These are phyloP conservation scores for Biancaea sappan DNA, from an alignment of 306 rosid species.

Conservation along the genomic window DNA sequence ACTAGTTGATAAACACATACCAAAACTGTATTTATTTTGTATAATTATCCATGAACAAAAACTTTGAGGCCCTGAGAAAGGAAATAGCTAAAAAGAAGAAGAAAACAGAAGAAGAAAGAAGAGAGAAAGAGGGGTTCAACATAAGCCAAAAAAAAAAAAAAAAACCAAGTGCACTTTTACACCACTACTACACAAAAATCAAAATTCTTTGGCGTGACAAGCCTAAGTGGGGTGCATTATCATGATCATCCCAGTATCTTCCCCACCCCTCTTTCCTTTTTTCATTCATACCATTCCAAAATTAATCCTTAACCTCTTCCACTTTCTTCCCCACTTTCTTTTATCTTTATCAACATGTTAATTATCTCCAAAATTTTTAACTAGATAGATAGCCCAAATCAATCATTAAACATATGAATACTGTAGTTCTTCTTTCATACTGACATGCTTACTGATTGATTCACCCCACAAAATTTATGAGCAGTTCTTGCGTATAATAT, in stretches of 20 bases:
- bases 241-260: conserved; percentile 47
- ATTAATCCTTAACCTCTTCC: conserved; percentile 26
- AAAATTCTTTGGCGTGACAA: conserved; percentile 77
- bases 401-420: conserved; percentile 1
- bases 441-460: conserved; percentile 2
- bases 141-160: conserved; percentile 36
- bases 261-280: conserved; percentile 19
- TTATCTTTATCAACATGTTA: conserved; percentile 36
- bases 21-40: not conserved
- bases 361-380: not conserved
- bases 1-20: not conserved
- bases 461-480: not conserved
- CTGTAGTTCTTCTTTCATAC: not conserved
- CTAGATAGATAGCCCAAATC: not conserved
- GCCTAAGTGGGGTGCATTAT: conserved; percentile 76
- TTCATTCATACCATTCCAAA: conserved; percentile 10
- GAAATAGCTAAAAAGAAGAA: not conserved
- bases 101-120: not conserved
- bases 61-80: conserved; percentile 23
- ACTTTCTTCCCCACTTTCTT: conserved; percentile 36
- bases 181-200: conserved; percentile 47
- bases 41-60: conserved; percentile 8
- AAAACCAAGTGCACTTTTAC: conserved; percentile 52
- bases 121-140: conserved; percentile 33
- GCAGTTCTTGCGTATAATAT: too few species aligned